Conservation (phyloP, 768 basidiomycete species). For the Crassisporium funariophilum region DNA sequence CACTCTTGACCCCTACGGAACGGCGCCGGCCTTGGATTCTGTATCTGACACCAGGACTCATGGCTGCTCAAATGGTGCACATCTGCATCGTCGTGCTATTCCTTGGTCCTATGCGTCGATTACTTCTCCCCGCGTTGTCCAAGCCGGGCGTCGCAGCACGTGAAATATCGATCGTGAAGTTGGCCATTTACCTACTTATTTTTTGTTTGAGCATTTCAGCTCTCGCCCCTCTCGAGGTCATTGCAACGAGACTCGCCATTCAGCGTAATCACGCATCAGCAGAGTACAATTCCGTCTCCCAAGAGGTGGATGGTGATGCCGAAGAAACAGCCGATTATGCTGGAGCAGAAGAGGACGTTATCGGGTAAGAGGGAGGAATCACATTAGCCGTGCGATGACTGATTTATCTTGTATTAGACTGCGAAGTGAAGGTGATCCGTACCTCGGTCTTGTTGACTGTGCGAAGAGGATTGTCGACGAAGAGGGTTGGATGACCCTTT, state of each 20-base stretch:
- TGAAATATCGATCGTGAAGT: constrained; percentile 50
- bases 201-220: constrained; percentile 57
- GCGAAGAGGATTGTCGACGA: constrained; percentile 76
- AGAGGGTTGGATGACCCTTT: constrained; percentile 73
- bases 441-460: constrained; percentile 73
- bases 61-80: constrained; percentile 58
- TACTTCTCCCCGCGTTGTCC: constrained; percentile 45
- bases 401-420: constrained; percentile 43
- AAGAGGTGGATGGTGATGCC: constrained; percentile 69
- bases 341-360: constrained; percentile 79
- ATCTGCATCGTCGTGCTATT: constrained; percentile 48
- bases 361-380: constrained; percentile 57
- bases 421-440: constrained; percentile 79
- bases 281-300: constrained; percentile 73
- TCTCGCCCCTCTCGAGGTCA: constrained; percentile 79
- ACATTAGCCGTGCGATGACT: constrained; percentile 1
- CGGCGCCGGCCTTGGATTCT: constrained; percentile 77
- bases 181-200: constrained; percentile 59
- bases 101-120: constrained; percentile 47
- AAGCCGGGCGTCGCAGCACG: constrained; percentile 31
- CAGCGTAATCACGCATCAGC: constrained; percentile 82
- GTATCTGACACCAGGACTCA: constrained; percentile 76
- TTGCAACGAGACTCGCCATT: constrained; percentile 75
- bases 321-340: constrained; percentile 64
- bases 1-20: constrained; percentile 82